These are phyloP conservation scores for Paspalum vaginatum DNA, from an alignment of 176 grass and related monocot genomes.

Conservation along the genomic window DNA sequence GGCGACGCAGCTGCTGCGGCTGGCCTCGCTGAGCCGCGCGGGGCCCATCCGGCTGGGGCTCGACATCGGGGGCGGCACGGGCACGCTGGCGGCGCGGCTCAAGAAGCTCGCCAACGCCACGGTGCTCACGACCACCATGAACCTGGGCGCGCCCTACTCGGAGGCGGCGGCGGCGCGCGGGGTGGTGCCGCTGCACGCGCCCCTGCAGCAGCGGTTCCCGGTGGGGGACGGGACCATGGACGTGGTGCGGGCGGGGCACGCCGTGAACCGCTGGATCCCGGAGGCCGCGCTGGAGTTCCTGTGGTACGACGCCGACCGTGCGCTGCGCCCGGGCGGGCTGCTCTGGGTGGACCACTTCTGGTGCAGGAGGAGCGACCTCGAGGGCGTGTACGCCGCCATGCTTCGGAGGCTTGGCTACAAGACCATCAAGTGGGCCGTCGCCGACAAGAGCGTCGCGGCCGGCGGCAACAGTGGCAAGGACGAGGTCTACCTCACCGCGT, in stretches of 20 bases:
- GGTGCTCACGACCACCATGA: slow-evolving; percentile 78
- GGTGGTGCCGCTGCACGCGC: slow-evolving; percentile 81
- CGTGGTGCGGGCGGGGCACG: slow-evolving; percentile 82
- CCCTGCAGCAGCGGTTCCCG: slow-evolving; percentile 86
- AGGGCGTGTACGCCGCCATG: slow-evolving; percentile 65
- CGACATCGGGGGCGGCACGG: slow-evolving; percentile 81
- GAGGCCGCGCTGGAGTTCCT: slow-evolving; percentile 76
- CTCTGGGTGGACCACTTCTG: slow-evolving; percentile 95
- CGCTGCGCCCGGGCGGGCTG: slow-evolving; percentile 74
- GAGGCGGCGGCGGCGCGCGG: slow-evolving; percentile 73
- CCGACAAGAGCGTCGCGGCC: slow-evolving; percentile 50
- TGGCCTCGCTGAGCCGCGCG: slow-evolving; percentile 66
- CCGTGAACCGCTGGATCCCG: slow-evolving; percentile 97
- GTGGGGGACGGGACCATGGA: slow-evolving; percentile 77
- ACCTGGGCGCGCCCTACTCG: slow-evolving; percentile 86
- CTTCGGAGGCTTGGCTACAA: slow-evolving; percentile 63
- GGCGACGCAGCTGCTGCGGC: slow-evolving; percentile 78
- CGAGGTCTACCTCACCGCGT: slow-evolving; percentile 78
- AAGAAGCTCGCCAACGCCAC: slow-evolving; percentile 75
- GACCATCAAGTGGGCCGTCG: slow-evolving; percentile 82
- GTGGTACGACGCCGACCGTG: slow-evolving; percentile 85
- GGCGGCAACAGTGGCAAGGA: slow-evolving; percentile 46
- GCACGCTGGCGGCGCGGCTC: slow-evolving; percentile 74
- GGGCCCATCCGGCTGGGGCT: slow-evolving; percentile 79
- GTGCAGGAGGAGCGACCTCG: slow-evolving; percentile 67